phyloP scores from a whole-genome alignment of 148 eudicot genomes.

The Camellia sinensis region DNA sequence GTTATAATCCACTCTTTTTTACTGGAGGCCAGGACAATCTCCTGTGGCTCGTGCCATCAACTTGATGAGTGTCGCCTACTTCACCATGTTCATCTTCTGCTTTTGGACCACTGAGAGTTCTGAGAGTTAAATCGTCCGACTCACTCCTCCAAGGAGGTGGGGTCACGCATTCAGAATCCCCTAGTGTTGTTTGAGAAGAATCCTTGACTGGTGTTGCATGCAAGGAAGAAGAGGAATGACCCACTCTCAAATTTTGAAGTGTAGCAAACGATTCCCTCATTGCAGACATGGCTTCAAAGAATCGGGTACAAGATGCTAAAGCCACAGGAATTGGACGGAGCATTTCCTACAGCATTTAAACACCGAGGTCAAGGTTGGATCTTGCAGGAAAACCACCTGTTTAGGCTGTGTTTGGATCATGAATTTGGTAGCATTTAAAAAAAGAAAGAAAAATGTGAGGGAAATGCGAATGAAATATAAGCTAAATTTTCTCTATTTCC shows the following conservation, averaged over 20 bases:
- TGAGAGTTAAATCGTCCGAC: conserved; percentile 53
- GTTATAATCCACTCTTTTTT: conserved; percentile 29
- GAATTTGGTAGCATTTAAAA: too few species aligned
- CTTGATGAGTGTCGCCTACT: conserved; percentile 27
- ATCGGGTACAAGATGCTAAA: conserved; percentile 92
- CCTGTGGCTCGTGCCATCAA: conserved; percentile 33
- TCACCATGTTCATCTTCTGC: conserved; percentile 36
- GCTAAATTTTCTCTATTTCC: too few species aligned
- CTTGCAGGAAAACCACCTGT: background rate
- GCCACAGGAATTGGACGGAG: conserved; percentile 98
- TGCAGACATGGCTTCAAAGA: conserved; percentile 98
- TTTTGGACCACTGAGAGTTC: conserved; percentile 31
- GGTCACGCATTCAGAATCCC: conserved; percentile 66
- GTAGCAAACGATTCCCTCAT: conserved; percentile 97
- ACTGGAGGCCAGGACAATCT: conserved; percentile 71
- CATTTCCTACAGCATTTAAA: conserved; percentile 63
- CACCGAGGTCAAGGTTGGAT: background rate
- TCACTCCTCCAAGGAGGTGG: conserved; percentile 81
- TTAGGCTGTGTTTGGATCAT: background rate
- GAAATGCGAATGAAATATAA: too few species aligned
- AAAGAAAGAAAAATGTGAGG: too few species aligned
- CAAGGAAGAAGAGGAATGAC: conserved; percentile 45
- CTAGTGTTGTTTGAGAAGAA: conserved; percentile 31
- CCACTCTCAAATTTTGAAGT: conserved; percentile 75
- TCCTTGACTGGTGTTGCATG: conserved; percentile 45